phyloP scores from a whole-genome alignment of 805 yeast genomes.

The Clavispora asparagi region DNA sequence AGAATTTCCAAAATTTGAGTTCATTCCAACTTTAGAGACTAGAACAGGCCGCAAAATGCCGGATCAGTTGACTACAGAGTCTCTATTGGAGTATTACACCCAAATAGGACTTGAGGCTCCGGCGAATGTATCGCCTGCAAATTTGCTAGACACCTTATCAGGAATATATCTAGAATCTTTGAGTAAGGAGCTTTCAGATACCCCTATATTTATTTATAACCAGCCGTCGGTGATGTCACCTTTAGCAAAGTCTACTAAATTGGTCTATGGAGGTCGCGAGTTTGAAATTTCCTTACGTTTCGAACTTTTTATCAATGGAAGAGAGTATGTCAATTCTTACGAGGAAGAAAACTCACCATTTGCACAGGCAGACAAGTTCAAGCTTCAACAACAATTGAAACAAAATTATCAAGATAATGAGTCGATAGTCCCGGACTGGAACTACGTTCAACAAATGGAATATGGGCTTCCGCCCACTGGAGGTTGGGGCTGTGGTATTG shows the following conservation, averaged over 20 bases:
- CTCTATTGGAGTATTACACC: slow-evolving; percentile 37
- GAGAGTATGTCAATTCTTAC: slow-evolving; percentile 86
- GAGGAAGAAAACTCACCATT: slow-evolving; percentile 93
- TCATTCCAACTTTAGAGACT: slow-evolving; percentile 56
- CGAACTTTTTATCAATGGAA: slow-evolving; percentile 75
- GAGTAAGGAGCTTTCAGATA: slow-evolving; percentile 29
- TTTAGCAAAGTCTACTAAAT: slow-evolving; percentile 61
- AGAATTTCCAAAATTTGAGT: slow-evolving; percentile 47
- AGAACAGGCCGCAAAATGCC: slow-evolving; percentile 51
- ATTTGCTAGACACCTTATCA: slow-evolving; percentile 60
- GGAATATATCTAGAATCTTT: slow-evolving; percentile 60
- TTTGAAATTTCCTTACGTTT: slow-evolving; percentile 61
- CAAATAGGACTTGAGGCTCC: slow-evolving; percentile 34
- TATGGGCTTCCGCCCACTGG: slow-evolving; percentile 97
- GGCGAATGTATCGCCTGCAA: slow-evolving; percentile 45
- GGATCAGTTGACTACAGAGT: slow-evolving; percentile 29
- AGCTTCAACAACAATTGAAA: slow-evolving; percentile 48
- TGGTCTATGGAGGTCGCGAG: slow-evolving; percentile 20
- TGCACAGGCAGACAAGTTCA: slow-evolving; percentile 60
- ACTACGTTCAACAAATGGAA: slow-evolving; percentile 72
- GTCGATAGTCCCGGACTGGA: slow-evolving; percentile 62
- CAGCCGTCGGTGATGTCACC: slow-evolving; percentile 89
- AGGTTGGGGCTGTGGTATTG: slow-evolving; percentile 97
- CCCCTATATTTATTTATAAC: slow-evolving; percentile 72
- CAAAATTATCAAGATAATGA: slow-evolving; percentile 53